Evolutionary conservation across 208 protist genomes (phyloP).

Genomic region (Tetramitus jugosus): DNA sequence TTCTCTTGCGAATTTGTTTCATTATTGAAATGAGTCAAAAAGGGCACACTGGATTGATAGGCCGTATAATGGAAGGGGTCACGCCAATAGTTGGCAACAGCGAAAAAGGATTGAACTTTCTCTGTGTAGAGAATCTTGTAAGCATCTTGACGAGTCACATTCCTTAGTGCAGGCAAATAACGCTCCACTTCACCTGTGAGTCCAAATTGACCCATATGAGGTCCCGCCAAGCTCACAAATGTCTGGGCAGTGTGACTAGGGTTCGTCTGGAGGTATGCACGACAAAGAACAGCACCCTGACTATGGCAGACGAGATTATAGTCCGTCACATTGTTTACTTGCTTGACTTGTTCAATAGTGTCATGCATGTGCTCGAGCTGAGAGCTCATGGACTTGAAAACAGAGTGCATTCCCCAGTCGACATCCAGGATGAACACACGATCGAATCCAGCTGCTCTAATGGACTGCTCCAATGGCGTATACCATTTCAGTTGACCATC

Average conservation of each 20-base stretch:
- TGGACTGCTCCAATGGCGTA: too few relatives aligned
- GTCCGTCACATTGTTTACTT: background rate
- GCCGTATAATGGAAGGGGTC: too few relatives aligned
- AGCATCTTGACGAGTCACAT: background rate
- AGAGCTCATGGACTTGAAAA: background rate
- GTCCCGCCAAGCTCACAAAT: background rate
- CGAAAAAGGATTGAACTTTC: background rate
- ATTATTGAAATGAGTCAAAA: too few relatives aligned
- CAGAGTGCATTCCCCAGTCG: too few relatives aligned
- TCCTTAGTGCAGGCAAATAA: background rate
- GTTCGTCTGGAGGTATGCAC: background rate
- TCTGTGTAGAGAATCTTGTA: background rate
- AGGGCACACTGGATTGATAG: too few relatives aligned
- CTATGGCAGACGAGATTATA: background rate
- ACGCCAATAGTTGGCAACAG: background rate
- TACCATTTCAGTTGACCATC: too few relatives aligned
- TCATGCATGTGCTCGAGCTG: background rate
- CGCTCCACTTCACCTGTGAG: background rate
- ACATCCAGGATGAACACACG: too few relatives aligned
- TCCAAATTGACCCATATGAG: background rate
- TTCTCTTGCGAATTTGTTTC: too few relatives aligned
- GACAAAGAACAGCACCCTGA: background rate
- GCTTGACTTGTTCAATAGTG: background rate
- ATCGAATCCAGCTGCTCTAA: too few relatives aligned
- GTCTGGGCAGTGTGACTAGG: background rate